These are phyloP conservation scores for Mariannaea sp. DNA, from an alignment of 2,329 filamentous ascomycete genomes.

Conservation along the genomic window DNA sequence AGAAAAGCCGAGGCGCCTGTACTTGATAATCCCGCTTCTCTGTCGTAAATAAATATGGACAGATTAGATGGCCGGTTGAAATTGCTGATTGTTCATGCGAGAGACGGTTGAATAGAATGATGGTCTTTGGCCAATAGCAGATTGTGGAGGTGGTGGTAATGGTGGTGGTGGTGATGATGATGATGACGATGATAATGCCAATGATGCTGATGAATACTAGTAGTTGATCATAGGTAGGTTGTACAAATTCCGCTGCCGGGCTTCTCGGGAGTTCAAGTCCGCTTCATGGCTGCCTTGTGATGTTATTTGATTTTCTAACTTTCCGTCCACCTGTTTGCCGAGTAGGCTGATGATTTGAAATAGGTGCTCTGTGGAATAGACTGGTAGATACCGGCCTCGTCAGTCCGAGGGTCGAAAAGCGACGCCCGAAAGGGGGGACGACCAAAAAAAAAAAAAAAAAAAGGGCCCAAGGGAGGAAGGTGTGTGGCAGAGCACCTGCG, in stretches of 20 bases:
- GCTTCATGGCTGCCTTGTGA: constrained; percentile 3
- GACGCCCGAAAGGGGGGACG: no score
- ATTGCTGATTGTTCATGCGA: not conserved
- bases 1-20: constrained; percentile 2
- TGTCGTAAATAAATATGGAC: no score
- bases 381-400: not conserved
- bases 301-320: not conserved
- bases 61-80: not conserved
- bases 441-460: constrained; percentile 11
- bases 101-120: constrained; percentile 14
- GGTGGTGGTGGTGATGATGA: constrained; percentile 15
- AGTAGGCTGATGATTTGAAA: constrained; percentile 19
- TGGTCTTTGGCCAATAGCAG: not conserved
- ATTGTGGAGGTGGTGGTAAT: not conserved
- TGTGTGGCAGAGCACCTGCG: not conserved
- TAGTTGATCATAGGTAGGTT: constrained; percentile 14
- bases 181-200: constrained; percentile 3
- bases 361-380: constrained; percentile 13
- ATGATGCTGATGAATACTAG: constrained; percentile 11
- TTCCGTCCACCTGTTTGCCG: not conserved
- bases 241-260: constrained; percentile 11
- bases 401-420: constrained; percentile 5
- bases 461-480: constrained; percentile 10
- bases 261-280: not conserved
- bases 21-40: no score